phyloP scores from a whole-genome alignment of 345 rosid species.

The Physaria fendleri region DNA sequence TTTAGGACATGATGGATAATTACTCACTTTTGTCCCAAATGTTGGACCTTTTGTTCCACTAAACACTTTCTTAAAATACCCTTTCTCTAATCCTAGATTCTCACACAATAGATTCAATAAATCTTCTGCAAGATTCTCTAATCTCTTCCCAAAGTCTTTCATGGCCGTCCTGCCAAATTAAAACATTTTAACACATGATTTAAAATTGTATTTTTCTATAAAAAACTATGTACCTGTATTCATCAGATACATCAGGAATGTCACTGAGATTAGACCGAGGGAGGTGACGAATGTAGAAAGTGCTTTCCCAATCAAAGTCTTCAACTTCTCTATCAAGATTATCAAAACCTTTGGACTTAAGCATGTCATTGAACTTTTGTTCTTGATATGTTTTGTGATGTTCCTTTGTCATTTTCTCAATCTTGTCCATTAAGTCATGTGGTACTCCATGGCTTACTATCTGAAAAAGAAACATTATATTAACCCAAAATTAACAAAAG shows the following conservation, averaged over 20 bases:
- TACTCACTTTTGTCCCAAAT: constrained; percentile 89
- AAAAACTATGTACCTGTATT: constrained; percentile 55
- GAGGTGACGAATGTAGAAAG: constrained; percentile 60
- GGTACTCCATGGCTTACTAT: constrained; percentile 68
- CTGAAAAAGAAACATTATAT: too few species aligned
- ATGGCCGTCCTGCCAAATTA: constrained; percentile 54
- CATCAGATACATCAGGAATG: constrained; percentile 48
- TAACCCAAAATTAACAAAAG: too few species aligned
- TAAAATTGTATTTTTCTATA: too few species aligned
- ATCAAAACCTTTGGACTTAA: constrained; percentile 47
- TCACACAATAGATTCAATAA: constrained; percentile 58
- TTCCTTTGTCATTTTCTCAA: constrained; percentile 64
- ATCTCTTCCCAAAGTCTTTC: constrained; percentile 47
- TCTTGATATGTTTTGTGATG: constrained; percentile 63
- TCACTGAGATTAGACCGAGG: constrained; percentile 55
- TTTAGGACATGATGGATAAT: constrained; percentile 94
- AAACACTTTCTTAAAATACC: constrained; percentile 63
- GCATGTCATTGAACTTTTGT: constrained; percentile 63
- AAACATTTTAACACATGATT: too few species aligned
- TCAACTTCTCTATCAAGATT: constrained; percentile 44
- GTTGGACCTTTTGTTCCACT: constrained; percentile 66
- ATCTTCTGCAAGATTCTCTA: constrained; percentile 63
- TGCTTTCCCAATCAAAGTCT: constrained; percentile 80
- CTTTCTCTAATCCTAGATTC: constrained; percentile 76
- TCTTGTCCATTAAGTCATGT: constrained; percentile 54